A percentile compares a stretch with the other conserved stretches of the same genome.
phyloP scores from a whole-genome alignment of 768 basidiomycete species.

The Calocybe cyanea region DNA sequence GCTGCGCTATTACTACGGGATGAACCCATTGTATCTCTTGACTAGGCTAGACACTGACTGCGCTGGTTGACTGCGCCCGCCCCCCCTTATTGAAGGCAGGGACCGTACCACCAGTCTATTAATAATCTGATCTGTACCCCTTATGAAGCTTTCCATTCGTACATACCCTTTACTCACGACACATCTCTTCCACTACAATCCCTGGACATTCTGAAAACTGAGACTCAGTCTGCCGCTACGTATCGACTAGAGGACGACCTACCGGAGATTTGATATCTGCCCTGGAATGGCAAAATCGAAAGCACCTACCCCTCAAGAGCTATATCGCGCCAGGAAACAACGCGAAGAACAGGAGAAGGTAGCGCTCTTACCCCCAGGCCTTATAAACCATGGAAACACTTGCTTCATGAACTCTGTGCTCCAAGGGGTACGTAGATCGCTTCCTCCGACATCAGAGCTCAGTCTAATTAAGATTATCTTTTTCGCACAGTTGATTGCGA shows the following conservation, averaged over 20 bases:
- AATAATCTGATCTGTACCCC: slow-evolving; percentile 6
- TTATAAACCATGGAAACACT: slow-evolving; percentile 82
- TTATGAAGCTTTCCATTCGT: neutral
- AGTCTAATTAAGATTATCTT: slow-evolving; percentile 4
- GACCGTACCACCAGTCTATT: too few species aligned
- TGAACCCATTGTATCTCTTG: too few species aligned
- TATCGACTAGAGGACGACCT: too few species aligned
- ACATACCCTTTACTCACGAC: too few species aligned
- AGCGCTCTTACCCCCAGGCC: slow-evolving; percentile 66
- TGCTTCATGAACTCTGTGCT: slow-evolving; percentile 97
- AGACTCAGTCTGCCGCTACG: too few species aligned
- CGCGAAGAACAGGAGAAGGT: slow-evolving; percentile 60
- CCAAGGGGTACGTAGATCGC: slow-evolving; percentile 62
- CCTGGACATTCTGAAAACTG: too few species aligned
- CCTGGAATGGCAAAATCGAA: slow-evolving; percentile 50
- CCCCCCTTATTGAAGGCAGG: too few species aligned
- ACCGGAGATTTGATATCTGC: too few species aligned
- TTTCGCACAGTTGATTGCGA: slow-evolving; percentile 57
- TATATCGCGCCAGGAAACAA: slow-evolving; percentile 52
- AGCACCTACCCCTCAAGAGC: slow-evolving; percentile 57
- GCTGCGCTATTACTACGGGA: too few species aligned
- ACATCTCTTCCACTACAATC: too few species aligned
- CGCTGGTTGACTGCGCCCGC: too few species aligned
- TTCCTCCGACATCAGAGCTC: slow-evolving; percentile 8
- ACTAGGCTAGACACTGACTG: too few species aligned